phyloP scores from a whole-genome alignment of 2,329 filamentous ascomycete species.

The Aspergillus persii region DNA sequence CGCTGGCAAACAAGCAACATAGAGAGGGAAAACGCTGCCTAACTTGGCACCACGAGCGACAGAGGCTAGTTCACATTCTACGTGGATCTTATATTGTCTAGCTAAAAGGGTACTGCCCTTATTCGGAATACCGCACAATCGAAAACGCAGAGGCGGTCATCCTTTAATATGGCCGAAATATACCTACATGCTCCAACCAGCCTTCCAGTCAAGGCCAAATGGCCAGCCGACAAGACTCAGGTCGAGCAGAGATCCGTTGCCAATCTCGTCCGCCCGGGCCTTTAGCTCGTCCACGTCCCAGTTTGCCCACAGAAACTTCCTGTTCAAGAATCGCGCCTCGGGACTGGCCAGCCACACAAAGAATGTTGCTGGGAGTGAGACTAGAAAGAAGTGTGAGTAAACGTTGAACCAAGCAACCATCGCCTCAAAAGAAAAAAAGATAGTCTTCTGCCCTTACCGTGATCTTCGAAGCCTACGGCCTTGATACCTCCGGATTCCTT shows the following conservation, averaged over 20 bases:
- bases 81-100: too few species aligned
- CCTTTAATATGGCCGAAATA: too few species aligned
- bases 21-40: too few species aligned
- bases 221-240: conserved; percentile 9
- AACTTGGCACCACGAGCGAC: too few species aligned
- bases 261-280: conserved; percentile 18
- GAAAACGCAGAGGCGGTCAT: too few species aligned
- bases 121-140: too few species aligned
- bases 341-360: conserved; percentile 39
- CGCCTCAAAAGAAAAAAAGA: background rate
- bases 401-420: background rate
- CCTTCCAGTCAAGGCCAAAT: background rate
- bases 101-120: too few species aligned
- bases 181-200: background rate
- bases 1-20: too few species aligned
- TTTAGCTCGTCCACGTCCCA: conserved; percentile 46
- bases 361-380: conserved; percentile 26
- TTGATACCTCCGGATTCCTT: background rate
- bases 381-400: conserved; percentile 7
- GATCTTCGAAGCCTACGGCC: background rate
- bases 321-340: conserved; percentile 41
- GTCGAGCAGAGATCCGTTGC: background rate
- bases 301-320: conserved; percentile 36
- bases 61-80: too few species aligned
- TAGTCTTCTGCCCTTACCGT: background rate